A percentile compares a stretch with the other conserved stretches of the same genome.
phyloP scores from a whole-genome alignment of 164 flowering plant genomes.

The Magnolia kwangsiensis region DNA sequence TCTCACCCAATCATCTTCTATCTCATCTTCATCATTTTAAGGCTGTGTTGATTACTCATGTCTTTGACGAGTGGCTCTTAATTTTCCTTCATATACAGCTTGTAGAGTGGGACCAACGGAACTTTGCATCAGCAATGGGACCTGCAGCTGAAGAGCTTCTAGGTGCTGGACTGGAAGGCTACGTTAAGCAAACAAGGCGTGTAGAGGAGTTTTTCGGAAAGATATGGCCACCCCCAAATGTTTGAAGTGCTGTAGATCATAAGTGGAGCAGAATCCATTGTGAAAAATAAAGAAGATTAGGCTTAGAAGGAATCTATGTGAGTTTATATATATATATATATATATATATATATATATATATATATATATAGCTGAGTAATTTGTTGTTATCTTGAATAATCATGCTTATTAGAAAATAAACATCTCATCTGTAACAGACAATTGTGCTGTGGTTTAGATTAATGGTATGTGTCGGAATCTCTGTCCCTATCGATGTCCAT shows the following conservation, averaged over 20 bases:
- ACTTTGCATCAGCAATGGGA: slow-evolving; percentile 80
- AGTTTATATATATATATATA: too few relatives aligned
- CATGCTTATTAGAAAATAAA: not conserved
- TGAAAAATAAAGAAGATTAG: too few relatives aligned
- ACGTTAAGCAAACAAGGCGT: slow-evolving; percentile 66
- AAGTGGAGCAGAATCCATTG: not conserved
- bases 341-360: too few relatives aligned
- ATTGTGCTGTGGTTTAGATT: not conserved
- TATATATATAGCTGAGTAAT: too few relatives aligned
- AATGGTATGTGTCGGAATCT: not conserved
- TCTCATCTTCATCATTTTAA: too few relatives aligned
- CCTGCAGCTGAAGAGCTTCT: slow-evolving; percentile 91
- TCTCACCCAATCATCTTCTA: too few relatives aligned
- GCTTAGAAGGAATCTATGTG: too few relatives aligned
- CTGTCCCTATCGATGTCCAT: not conserved
- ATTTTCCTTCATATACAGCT: slow-evolving; percentile 44
- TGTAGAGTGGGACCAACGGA: slow-evolving; percentile 76
- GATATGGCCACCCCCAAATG: slow-evolving; percentile 99
- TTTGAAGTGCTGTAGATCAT: slow-evolving; percentile 26
- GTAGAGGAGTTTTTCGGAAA: slow-evolving; percentile 81
- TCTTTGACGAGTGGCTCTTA: not conserved
- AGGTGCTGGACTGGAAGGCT: slow-evolving; percentile 71
- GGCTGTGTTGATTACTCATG: too few relatives aligned
- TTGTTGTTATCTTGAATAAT: not conserved
- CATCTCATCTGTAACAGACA: not conserved